These are phyloP conservation scores for Nicotiana sylvestris DNA, from an alignment of 257 asterid genomes.

Conservation along the genomic window DNA sequence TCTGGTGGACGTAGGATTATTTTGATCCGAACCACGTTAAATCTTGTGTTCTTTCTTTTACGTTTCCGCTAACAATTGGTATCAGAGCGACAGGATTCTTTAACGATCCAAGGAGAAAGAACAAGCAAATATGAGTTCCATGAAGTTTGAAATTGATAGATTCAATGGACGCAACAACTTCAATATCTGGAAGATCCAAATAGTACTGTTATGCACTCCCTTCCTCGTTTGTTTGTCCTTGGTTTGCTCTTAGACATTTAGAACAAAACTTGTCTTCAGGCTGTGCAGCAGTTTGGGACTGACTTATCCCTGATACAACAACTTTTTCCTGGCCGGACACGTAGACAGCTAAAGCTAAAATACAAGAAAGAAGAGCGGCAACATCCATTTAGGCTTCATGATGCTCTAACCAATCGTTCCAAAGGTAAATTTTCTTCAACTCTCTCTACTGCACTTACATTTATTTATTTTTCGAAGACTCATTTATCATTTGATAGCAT, in stretches of 20 bases:
- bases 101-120: no score
- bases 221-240: not conserved
- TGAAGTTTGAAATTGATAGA: no score
- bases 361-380: conserved; percentile 81
- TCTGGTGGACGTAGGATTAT: no score
- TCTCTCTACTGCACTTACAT: not conserved
- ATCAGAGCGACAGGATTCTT: no score
- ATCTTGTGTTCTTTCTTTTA: no score
- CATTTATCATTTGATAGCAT: not conserved
- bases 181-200: no score
- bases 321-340: conserved; percentile 75
- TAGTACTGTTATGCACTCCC: not conserved
- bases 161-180: no score
- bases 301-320: conserved; percentile 83
- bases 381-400: conserved; percentile 69
- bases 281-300: conserved; percentile 74
- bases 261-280: conserved; percentile 32
- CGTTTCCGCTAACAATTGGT: no score
- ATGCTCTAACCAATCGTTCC: conserved; percentile 64
- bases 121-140: no score
- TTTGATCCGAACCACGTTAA: no score
- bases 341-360: conserved; percentile 60
- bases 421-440: conserved; percentile 36
- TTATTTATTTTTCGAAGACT: not conserved
- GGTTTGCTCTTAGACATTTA: conserved; percentile 4